A percentile compares a stretch with the other conserved stretches of the same genome.
Conservation (phyloP, 164 flowering plant species). For the Liquidambar formosana region DNA sequence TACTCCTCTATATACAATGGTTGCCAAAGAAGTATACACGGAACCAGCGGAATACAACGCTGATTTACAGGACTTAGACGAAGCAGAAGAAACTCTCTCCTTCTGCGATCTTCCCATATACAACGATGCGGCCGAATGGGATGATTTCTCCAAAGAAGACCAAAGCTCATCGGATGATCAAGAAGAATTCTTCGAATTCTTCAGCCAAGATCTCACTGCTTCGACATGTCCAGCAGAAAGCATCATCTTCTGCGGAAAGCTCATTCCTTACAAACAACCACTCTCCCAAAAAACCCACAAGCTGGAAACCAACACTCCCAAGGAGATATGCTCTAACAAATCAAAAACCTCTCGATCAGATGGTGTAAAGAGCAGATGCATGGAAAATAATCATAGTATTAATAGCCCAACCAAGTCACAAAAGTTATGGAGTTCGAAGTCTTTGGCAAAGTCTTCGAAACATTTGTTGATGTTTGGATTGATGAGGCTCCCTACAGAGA, state of each 20-base stretch:
- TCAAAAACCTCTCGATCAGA: too few species aligned
- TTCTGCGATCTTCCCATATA: constrained; percentile 22
- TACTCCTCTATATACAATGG: too few species aligned
- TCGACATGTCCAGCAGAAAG: constrained; percentile 2
- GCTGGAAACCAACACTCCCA: neutral
- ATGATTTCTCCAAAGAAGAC: constrained; percentile 3
- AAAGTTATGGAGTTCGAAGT: too few species aligned
- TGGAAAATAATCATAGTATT: too few species aligned
- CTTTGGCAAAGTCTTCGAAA: constrained; percentile 21
- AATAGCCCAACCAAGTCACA: too few species aligned
- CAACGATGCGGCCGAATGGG: constrained; percentile 8
- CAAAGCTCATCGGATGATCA: too few species aligned
- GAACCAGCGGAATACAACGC: too few species aligned
- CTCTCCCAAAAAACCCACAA: neutral
- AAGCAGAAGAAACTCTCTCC: constrained; percentile 25
- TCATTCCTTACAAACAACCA: constrained; percentile 26
- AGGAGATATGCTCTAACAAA: neutral
- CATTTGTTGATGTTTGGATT: constrained; percentile 30
- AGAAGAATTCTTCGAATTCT: constrained; percentile 21
- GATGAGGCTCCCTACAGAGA: constrained; percentile 24
- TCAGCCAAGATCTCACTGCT: constrained; percentile 4
- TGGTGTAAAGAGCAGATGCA: too few species aligned
- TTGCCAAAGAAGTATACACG: too few species aligned
- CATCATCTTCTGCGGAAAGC: constrained; percentile 51
- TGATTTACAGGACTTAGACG: neutral